Base-by-base conservation (phyloP, 129 eudicot genomes). In the Flaveria linearis region DNA sequence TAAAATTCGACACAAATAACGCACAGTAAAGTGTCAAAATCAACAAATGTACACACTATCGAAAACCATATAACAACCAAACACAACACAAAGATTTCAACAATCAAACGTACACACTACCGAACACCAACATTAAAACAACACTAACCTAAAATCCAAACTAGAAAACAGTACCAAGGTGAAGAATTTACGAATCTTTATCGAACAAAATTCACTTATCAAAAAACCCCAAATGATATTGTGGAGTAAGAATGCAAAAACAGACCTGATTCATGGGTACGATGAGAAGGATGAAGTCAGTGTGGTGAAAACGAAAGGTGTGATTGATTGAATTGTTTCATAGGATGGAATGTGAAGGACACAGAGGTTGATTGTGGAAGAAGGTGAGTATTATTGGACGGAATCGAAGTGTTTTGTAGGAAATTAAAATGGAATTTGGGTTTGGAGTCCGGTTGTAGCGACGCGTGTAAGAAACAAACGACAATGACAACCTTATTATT, bases 361-460 rank as follows among this genome's bases (percentile, higher is more conserved):
- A 70, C 16, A 45, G 60, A 23, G 47, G 64, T 74, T 45, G 60
- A 66, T 65, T 55, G 75, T 77, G 50, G 8, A 39, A n/a, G 8
- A n/a, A 10, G 5, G 9, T 25, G 71, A 25, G 78, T 43, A 58
- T 18, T 55, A 79, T 76, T 81, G 69, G 84, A 76, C 90, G 93
- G 93, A 88, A 81, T 77, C 81, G 85, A 88, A 88, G 82, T 51
- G 82, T 80, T 20, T 62, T 12, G 46, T 73, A 79, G 75, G 56
- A 79, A 66, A 64, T 15, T 18, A 25, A 53, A 78, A 71, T 85
- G 86, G 73, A 88, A 80, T 82, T 41, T 82, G 52, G 42, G 80
- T 73, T 84, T 88, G 85, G 79, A 83, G 75, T 88, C 93, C 90
- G 90, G 69, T 55, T 68, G 86, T 82, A 81, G 89, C 87, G 87